Percentiles rank a stretch among this genome's conserved stretches.
Evolutionary conservation across 2,329 filamentous ascomycete species (phyloP).

Genomic region (Rutstroemia sydowiana): DNA sequence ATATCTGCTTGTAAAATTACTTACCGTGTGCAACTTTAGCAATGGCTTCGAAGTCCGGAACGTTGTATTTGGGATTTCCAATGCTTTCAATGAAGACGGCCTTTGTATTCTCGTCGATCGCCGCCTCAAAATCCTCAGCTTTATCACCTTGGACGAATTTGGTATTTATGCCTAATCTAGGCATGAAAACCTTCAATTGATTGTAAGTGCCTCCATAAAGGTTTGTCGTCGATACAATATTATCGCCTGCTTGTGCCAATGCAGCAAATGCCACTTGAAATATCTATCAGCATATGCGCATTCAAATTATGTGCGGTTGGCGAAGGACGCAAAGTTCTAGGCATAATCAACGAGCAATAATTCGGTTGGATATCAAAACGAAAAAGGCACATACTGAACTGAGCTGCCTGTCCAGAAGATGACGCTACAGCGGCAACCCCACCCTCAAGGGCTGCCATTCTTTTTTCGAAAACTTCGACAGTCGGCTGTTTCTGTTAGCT

Average conservation of each 20-base stretch:
- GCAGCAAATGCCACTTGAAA: slow-evolving; percentile 54
- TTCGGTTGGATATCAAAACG: background rate
- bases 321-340: too few relatives aligned
- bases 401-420: slow-evolving; percentile 79
- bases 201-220: slow-evolving; percentile 95
- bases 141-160: slow-evolving; percentile 82
- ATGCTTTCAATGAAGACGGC: slow-evolving; percentile 82
- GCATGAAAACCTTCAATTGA: slow-evolving; percentile 86
- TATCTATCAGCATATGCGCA: background rate
- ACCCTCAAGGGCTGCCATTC: slow-evolving; percentile 89
- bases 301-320: too few relatives aligned
- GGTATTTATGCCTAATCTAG: slow-evolving; percentile 74
- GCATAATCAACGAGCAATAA: too few relatives aligned
- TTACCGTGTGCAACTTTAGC: slow-evolving; percentile 66
- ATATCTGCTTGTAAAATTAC: background rate
- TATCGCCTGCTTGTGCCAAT: slow-evolving; percentile 79
- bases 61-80: slow-evolving; percentile 87
- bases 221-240: slow-evolving; percentile 86
- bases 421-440: slow-evolving; percentile 80
- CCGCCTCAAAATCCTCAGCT: slow-evolving; percentile 66
- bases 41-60: slow-evolving; percentile 88
- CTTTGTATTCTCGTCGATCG: slow-evolving; percentile 90
- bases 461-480: slow-evolving; percentile 91
- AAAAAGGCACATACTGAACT: slow-evolving; percentile 54
- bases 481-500: slow-evolving; percentile 54